phyloP scores from a whole-genome alignment of 75 land plant genomes.

The Isoetes taiwanensis region DNA sequence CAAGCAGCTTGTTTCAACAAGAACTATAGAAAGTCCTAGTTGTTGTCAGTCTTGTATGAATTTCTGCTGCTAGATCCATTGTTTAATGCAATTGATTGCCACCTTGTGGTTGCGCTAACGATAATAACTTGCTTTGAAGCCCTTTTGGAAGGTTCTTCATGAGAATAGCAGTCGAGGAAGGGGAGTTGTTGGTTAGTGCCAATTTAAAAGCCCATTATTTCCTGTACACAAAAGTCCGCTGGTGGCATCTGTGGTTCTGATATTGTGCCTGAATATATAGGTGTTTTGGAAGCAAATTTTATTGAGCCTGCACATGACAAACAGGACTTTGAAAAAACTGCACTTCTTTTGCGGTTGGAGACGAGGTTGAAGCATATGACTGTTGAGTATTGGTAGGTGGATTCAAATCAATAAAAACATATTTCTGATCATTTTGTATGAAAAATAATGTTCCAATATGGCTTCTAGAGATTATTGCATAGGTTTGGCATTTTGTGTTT shows the following conservation, averaged over 20 bases:
- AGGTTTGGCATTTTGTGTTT: no score
- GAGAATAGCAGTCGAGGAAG: slow-evolving; percentile 64
- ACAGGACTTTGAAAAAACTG: slow-evolving; percentile 71
- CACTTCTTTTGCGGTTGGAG: slow-evolving; percentile 47
- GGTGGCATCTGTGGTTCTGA: not conserved
- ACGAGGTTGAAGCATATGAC: slow-evolving; percentile 61
- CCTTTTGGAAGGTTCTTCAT: slow-evolving; percentile 74
- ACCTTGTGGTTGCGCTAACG: no score
- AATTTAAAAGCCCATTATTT: no score
- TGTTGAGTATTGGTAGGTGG: slow-evolving; percentile 57
- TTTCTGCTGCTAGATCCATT: no score
- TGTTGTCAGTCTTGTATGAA: not conserved
- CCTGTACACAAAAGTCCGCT: not conserved
- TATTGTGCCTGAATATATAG: slow-evolving; percentile 17
- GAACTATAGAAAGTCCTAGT: not conserved
- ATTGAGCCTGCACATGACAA: slow-evolving; percentile 74
- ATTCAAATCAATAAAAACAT: no score
- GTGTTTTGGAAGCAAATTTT: slow-evolving; percentile 64
- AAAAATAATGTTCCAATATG: no score
- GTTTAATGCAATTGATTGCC: no score
- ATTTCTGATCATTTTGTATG: no score
- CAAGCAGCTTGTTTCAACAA: not conserved
- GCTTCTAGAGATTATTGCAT: no score
- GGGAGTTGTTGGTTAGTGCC: slow-evolving; percentile 77
- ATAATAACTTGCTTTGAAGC: slow-evolving; percentile 66